Evolutionary conservation across 2,329 filamentous ascomycete species (phyloP).

Genomic region (Diaporthe caulivora): DNA sequence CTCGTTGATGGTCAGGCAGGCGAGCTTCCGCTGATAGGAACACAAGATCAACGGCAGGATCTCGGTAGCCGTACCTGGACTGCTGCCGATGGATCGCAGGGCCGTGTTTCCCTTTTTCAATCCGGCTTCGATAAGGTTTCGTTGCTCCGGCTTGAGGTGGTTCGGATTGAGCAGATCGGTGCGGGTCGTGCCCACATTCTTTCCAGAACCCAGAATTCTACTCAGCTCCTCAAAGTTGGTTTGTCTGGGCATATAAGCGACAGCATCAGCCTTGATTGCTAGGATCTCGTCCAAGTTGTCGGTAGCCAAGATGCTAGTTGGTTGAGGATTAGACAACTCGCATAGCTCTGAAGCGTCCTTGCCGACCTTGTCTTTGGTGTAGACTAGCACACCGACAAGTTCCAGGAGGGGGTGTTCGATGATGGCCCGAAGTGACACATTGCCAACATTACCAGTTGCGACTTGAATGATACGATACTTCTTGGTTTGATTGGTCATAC

Average conservation of each 20-base stretch:
- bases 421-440: neutral
- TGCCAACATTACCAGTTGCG: neutral
- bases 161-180: constrained; percentile 5
- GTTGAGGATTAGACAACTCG: neutral
- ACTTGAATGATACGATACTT: constrained; percentile 16
- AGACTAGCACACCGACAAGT: neutral
- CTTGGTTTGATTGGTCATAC: neutral
- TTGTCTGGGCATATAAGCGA: neutral
- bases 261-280: neutral
- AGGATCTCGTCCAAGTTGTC: neutral
- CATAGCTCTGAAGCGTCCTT: neutral
- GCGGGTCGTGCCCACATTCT: neutral
- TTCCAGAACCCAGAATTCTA: neutral
- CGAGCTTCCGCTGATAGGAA: neutral
- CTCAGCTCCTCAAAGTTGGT: constrained; percentile 4
- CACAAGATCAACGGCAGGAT: neutral
- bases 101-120: constrained; percentile 1
- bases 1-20: constrained; percentile 7
- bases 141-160: neutral
- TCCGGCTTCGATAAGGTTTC: neutral
- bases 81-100: neutral
- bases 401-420: neutral
- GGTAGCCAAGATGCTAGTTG: neutral
- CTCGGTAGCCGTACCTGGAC: neutral
- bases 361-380: constrained; percentile 4